Evolutionary conservation across 306 rosid species (phyloP).

Genomic region (Fragaria ananassa): DNA sequence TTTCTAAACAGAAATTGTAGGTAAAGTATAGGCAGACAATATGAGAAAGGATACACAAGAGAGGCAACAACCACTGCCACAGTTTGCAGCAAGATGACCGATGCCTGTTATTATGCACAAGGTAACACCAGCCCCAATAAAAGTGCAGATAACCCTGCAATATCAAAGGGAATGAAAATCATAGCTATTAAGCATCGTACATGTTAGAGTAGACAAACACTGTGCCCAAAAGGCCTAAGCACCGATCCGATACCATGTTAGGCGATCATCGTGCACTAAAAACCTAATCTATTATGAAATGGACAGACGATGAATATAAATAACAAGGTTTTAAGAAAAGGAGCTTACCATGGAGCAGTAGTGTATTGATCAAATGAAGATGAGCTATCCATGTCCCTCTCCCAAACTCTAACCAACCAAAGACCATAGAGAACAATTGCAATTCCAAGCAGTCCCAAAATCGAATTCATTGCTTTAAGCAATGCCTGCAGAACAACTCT

Average conservation of each 20-base stretch:
- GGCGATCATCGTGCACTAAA: background rate
- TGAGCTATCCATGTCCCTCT: constrained; percentile 23
- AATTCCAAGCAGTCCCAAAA: constrained; percentile 42
- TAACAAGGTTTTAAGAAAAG: background rate
- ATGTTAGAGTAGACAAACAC: background rate
- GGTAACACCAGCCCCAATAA: constrained; percentile 29
- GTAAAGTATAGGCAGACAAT: background rate
- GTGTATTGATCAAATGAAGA: constrained; percentile 2
- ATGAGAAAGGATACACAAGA: constrained; percentile 40
- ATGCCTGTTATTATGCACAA: constrained; percentile 29
- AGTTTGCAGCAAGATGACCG: constrained; percentile 37
- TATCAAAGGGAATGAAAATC: background rate
- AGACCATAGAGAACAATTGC: constrained; percentile 39
- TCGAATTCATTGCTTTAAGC: constrained; percentile 33
- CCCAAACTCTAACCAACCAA: constrained; percentile 39
- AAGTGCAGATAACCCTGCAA: constrained; percentile 34
- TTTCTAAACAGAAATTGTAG: background rate
- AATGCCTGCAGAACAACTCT: constrained; percentile 21
- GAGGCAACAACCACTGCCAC: constrained; percentile 32
- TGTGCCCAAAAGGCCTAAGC: background rate
- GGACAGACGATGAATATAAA: background rate
- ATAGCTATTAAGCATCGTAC: background rate
- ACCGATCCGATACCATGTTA: background rate
- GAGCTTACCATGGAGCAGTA: constrained; percentile 29
- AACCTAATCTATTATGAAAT: background rate